Evolutionary conservation across 805 yeast species (phyloP).

Genomic region (Metschnikowia colocasiae): DNA sequence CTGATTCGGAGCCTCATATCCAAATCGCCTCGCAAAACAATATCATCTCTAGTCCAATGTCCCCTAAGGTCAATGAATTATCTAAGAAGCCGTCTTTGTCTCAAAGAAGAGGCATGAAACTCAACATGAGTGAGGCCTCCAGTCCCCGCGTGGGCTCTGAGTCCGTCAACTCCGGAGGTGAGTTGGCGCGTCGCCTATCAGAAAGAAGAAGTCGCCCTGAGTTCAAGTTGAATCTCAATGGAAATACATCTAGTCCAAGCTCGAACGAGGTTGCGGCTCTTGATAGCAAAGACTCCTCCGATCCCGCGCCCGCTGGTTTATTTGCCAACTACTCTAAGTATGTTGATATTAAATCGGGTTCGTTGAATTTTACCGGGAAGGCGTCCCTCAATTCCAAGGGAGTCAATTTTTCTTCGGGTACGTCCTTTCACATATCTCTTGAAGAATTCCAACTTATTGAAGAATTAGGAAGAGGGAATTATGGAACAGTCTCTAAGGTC

Average conservation of each 20-base stretch:
- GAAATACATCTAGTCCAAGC: constrained; percentile 16
- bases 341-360: constrained; percentile 88
- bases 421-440: constrained; percentile 78
- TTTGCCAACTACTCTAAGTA: constrained; percentile 85
- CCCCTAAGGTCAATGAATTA: constrained; percentile 13
- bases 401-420: constrained; percentile 83
- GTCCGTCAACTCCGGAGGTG: constrained; percentile 28
- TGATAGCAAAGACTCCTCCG: constrained; percentile 14
- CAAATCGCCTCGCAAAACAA: constrained; percentile 2
- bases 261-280: constrained; percentile 19
- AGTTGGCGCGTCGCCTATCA: constrained; percentile 33
- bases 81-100: constrained; percentile 45
- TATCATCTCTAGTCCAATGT: not conserved
- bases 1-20: not conserved
- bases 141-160: constrained; percentile 11
- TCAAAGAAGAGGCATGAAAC: constrained; percentile 53
- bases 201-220: constrained; percentile 40
- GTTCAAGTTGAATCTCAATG: constrained; percentile 33
- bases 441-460: constrained; percentile 80
- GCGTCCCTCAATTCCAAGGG: constrained; percentile 91
- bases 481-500: constrained; percentile 93
- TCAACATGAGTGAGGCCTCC: constrained; percentile 35
- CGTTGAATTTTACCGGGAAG: constrained; percentile 88
- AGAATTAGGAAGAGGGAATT: constrained; percentile 93
- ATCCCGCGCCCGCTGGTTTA: constrained; percentile 39